Evolutionary conservation across 768 basidiomycete genomes (phyloP).

Genomic region (Boletus rubroflammeus): DNA sequence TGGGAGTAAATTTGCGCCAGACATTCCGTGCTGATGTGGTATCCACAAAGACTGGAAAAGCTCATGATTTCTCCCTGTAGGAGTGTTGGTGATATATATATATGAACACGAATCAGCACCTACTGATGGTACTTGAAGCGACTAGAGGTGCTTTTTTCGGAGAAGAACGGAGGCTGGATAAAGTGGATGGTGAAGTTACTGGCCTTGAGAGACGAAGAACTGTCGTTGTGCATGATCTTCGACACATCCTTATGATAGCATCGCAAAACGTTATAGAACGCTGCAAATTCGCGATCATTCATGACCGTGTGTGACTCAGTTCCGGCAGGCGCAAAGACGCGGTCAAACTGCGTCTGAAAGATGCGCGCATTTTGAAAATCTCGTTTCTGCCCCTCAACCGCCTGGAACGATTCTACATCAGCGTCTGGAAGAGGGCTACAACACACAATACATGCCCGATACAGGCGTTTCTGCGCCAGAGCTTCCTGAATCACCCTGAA

Average conservation of each 20-base stretch:
- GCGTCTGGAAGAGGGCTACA: no score
- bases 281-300: background rate
- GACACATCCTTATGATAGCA: background rate
- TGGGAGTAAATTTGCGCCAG: constrained; percentile 6
- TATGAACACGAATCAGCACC: background rate
- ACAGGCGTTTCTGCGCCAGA: background rate
- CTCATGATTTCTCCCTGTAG: constrained; percentile 7
- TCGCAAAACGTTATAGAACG: background rate
- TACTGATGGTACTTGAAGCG: constrained; percentile 1
- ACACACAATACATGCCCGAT: background rate
- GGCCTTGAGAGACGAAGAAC: background rate
- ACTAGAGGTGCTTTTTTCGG: background rate
- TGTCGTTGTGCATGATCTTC: fast-evolving
- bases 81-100: background rate
- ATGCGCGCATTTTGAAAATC: background rate
- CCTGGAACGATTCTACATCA: background rate
- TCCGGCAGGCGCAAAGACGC: background rate
- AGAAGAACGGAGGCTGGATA: constrained; percentile 11
- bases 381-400: no score
- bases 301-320: background rate
- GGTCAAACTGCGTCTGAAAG: background rate
- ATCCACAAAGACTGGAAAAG: constrained; percentile 11
- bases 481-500: background rate
- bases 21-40: fast-evolving
- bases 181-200: constrained; percentile 12